Evolutionary conservation across 2,329 filamentous ascomycete species (phyloP), one percentile per base, ranked within the genome.

Genomic region (Parastagonospora avenae): DNA sequence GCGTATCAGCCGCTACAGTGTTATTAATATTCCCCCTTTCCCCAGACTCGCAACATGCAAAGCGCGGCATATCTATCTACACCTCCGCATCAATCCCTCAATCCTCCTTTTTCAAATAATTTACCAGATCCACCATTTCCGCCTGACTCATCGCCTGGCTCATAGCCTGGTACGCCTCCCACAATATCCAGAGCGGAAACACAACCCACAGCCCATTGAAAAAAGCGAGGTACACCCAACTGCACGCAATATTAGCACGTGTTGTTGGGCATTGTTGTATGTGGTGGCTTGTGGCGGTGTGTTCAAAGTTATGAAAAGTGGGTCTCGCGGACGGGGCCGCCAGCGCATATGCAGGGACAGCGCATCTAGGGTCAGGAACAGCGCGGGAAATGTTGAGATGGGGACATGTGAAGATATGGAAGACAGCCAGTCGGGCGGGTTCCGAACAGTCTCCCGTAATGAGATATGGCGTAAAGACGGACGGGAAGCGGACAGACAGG

Each of bases 141-240:
- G 68, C 62, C 46, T 70, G 69, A 11, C 63, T 66, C 66, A 73
- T 68, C 24, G 68, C 68, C 10, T 59, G 60, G 59, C 67, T 73
- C 40, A 81, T 68, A 51, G 80, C 77, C 37, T 71, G 70, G 45
- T 79, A 80, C 2, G 77, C 77, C 66, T 82, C 80, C 59, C 72
- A 80, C 48, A 85, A 60, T 35, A 85, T 79, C 82, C 82, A 86
- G 15, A 80, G 52, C 1, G 84, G 83, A 51, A 85, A 77, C 55
- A 79, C 78, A 12, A 87, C 84, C 84, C 84, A 87, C 3, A 87
- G 71, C 14, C 76, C 81, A 63, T 88, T 88, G 73, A 87, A 87
- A 70, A 86, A 86, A 52, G 82, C 70, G 55, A 88, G 70, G 60
- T 87, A 87, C 9, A 87, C 70, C 82, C 84, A 86, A 15, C 74